Percentiles rank a stretch among this genome's conserved stretches.
These are phyloP conservation scores for Alectoria sarmentosa DNA, from an alignment of 495 filamentous ascomycete genomes.

Conservation along the genomic window DNA sequence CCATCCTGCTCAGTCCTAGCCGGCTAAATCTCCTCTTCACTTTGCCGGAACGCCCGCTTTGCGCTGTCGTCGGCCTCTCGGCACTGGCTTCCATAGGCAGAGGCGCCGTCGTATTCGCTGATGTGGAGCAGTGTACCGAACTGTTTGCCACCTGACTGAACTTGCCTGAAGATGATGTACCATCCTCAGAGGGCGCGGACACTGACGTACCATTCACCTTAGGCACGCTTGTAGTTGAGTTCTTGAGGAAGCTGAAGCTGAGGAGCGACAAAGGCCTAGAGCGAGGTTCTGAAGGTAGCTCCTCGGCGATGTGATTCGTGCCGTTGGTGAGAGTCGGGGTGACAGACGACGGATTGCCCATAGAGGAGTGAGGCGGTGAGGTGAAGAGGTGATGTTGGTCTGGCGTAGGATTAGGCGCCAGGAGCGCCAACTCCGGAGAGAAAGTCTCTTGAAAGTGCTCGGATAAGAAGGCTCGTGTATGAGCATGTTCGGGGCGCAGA, in stretches of 20 bases:
- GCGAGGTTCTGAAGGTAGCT: conserved; percentile 5
- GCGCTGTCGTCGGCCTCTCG: conserved; percentile 32
- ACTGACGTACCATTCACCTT: conserved; percentile 19
- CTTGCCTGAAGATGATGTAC: conserved; percentile 10
- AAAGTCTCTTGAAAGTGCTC: conserved; percentile 41
- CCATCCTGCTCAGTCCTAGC: conserved; percentile 60
- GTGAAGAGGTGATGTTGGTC: conserved; percentile 26
- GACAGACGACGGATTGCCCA: conserved; percentile 6
- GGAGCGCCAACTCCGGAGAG: conserved; percentile 41
- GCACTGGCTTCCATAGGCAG: conserved; percentile 12
- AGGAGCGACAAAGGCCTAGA: conserved; percentile 18
- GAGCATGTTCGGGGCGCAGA: conserved; percentile 50
- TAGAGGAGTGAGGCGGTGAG: conserved; percentile 20
- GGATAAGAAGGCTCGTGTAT: conserved; percentile 48
- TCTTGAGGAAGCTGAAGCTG: conserved; percentile 26
- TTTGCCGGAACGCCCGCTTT: conserved; percentile 41
- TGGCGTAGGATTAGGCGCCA: conserved; percentile 28
- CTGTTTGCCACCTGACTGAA: conserved; percentile 14
- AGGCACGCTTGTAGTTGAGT: not conserved
- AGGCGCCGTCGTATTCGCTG: conserved; percentile 24
- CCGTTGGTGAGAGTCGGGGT: conserved; percentile 15
- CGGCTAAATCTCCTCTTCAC: conserved; percentile 65
- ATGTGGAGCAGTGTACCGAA: conserved; percentile 19
- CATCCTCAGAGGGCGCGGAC: conserved; percentile 23
- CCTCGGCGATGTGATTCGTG: conserved; percentile 11